Evolutionary conservation across 2,329 filamentous ascomycete species (phyloP), one percentile per base, ranked within the genome.

Genomic region (Coniochaeta hoffmannii): DNA sequence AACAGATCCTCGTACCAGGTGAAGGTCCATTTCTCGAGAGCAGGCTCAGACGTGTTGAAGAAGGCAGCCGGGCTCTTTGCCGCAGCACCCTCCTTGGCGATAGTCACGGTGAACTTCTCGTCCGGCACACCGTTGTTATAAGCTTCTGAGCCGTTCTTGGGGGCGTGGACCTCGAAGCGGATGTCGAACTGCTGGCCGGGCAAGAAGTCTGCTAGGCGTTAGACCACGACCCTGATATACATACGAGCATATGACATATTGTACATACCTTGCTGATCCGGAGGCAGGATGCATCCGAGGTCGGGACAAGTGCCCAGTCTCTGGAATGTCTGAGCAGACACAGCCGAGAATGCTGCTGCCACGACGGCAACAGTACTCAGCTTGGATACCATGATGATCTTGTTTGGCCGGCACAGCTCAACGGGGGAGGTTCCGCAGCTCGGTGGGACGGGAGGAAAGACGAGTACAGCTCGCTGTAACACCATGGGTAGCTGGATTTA

Each of bases 1-100:
- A 90, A 95, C 26, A 90, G 80, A 64, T 95, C 87, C 74, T 93
- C 90, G 65, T 82, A 93, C 87, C 88, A 94, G n/a, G 78, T 79
- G 67, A 94, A 94, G 61, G 85, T 81, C 90, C 90, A 95, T 60
- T 77, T 85, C 76, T 95, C 90, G 15, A 94, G 73, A 67, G 82
- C 71, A 19, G 89, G 86, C 68, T 93, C 88, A 2, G 79, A 64
- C 34, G 87, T 65, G n/a, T 77, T 76, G 73, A 94, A 93, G 72
- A 82, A 91, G 38, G 83, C 73, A 15, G 84, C 75, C 38, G 85
- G 82, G 56, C 77, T 72, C 66, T 81, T 72, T 26, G 80, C 67
- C 2, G 53, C 52, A 53, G 80, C 82, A 52, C 80, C 82, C 55
- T 83, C 80, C 72, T 88, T 90, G 57, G 78, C 74, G 62, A 94